These are phyloP conservation scores for Halophytophthora batemanensis DNA, from an alignment of 352 stramenopile species.

Conservation along the genomic window DNA sequence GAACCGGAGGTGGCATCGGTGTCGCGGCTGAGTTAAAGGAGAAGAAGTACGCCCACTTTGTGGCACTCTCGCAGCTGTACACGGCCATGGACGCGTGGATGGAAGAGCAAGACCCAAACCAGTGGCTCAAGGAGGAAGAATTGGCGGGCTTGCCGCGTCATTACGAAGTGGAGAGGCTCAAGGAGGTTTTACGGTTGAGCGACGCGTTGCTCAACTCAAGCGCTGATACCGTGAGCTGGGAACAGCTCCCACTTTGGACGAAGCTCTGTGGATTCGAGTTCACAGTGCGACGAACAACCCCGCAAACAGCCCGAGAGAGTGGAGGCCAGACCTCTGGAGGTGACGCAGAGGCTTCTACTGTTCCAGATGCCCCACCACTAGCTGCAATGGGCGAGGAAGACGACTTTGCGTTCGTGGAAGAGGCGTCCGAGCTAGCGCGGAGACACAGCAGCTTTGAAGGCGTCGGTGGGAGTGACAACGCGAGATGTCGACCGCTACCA, in stretches of 20 bases:
- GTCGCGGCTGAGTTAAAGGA: constrained; percentile 35
- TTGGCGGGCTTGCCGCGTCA: constrained; percentile 65
- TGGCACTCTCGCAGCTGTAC: constrained; percentile 63
- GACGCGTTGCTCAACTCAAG: constrained; percentile 49
- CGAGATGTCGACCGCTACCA: constrained; percentile 43
- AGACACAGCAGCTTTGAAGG: constrained; percentile 66
- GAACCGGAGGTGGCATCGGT: constrained; percentile 3
- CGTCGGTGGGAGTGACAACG: constrained; percentile 31
- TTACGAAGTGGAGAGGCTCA: constrained; percentile 66
- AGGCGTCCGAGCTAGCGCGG: constrained; percentile 50
- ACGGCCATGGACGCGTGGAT: constrained; percentile 87
- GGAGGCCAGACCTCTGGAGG: constrained; percentile 1
- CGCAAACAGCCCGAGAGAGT: constrained; percentile 6
- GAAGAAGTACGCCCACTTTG: constrained; percentile 47
- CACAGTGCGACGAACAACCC: constrained; percentile 25
- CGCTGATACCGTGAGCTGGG: constrained; percentile 40
- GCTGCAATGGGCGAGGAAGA: constrained; percentile 48
- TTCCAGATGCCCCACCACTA: constrained; percentile 14
- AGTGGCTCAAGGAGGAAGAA: constrained; percentile 74
- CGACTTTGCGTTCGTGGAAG: constrained; percentile 80
- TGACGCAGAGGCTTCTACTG: not conserved
- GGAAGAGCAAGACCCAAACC: constrained; percentile 76
- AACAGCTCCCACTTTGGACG: constrained; percentile 56
- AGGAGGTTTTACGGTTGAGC: constrained; percentile 68
- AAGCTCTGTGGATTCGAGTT: constrained; percentile 72